Evolutionary conservation across 2,329 filamentous ascomycete genomes (phyloP).

Genomic region (Colletotrichum noveboracense): DNA sequence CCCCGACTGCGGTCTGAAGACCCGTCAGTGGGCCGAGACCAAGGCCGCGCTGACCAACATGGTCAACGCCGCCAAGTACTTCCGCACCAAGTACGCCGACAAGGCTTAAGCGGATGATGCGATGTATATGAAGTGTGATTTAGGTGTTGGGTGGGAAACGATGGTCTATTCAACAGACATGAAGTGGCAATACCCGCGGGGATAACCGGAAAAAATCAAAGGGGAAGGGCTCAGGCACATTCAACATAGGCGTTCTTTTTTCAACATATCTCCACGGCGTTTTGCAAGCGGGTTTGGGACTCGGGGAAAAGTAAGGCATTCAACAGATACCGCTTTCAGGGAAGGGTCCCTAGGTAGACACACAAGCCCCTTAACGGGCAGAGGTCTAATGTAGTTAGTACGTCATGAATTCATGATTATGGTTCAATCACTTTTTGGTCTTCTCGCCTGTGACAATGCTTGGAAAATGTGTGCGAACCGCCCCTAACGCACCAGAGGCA

Average conservation of each 20-base stretch:
- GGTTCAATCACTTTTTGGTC: not conserved
- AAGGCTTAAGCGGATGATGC: slow-evolving; percentile 14
- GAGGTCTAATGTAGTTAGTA: slow-evolving; percentile 16
- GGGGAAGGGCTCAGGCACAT: slow-evolving; percentile 20
- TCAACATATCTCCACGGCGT: slow-evolving; percentile 24
- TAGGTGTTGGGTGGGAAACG: slow-evolving; percentile 21
- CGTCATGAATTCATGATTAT: slow-evolving; percentile 21
- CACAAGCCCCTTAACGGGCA: slow-evolving; percentile 25
- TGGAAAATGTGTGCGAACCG: not conserved
- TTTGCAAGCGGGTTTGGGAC: slow-evolving; percentile 24
- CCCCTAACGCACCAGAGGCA: not conserved
- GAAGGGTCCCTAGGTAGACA: slow-evolving; percentile 19
- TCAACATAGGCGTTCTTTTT: slow-evolving; percentile 27
- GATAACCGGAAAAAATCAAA: slow-evolving; percentile 22
- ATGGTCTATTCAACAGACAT: slow-evolving; percentile 26
- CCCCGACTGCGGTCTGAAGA: slow-evolving; percentile 99
- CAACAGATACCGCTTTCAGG: slow-evolving; percentile 25
- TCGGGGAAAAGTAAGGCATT: slow-evolving; percentile 25
- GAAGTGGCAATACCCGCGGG: slow-evolving; percentile 23
- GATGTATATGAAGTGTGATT: slow-evolving; percentile 21
- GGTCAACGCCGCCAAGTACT: slow-evolving; percentile 98
- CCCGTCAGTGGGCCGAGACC: slow-evolving; percentile 97
- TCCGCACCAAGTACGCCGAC: slow-evolving; percentile 81
- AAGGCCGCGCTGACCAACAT: slow-evolving; percentile 96
- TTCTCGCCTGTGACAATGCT: not conserved